A percentile compares a stretch with the other conserved stretches of the same genome.
Evolutionary conservation across 202 grass and related monocot genomes (phyloP).

Genomic region (Elaeis oleifera): DNA sequence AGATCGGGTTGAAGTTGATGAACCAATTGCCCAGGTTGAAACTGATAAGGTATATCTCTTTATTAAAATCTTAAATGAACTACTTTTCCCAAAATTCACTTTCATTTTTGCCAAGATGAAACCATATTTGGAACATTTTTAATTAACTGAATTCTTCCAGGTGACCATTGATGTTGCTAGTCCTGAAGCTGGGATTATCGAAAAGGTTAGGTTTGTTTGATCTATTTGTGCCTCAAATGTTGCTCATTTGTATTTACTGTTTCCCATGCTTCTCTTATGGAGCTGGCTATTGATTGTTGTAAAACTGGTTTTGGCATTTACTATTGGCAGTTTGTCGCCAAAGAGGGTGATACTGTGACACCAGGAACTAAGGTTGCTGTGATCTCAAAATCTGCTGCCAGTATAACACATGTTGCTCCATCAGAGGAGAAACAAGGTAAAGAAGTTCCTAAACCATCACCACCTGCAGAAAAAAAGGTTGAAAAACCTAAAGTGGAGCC

Average conservation of each 20-base stretch:
- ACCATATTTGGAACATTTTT: no score
- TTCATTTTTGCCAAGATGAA: no score
- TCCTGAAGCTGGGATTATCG: conserved; percentile 73
- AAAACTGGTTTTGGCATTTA: neutral
- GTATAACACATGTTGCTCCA: conserved; percentile 77
- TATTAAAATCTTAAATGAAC: conserved; percentile 8
- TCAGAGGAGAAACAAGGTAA: conserved; percentile 62
- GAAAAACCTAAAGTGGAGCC: conserved; percentile 43
- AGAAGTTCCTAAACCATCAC: conserved; percentile 29
- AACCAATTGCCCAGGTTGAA: conserved; percentile 96
- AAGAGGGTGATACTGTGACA: conserved; percentile 92
- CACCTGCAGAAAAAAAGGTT: conserved; percentile 14
- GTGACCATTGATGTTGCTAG: conserved; percentile 92
- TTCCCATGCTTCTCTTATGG: neutral
- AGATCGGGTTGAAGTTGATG: conserved; percentile 74
- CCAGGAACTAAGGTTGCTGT: conserved; percentile 85
- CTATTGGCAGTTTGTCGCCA: conserved; percentile 45
- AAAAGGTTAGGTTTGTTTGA: conserved; percentile 45
- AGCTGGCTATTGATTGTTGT: no score
- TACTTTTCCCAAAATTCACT: conserved; percentile 4
- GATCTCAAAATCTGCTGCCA: conserved; percentile 66
- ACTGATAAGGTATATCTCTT: conserved; percentile 67
- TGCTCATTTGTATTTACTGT: neutral
- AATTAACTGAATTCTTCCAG: conserved; percentile 29
- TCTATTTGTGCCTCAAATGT: conserved; percentile 3